phyloP scores from a whole-genome alignment of 306 rosid species.

The Pachyrhizus erosus region DNA sequence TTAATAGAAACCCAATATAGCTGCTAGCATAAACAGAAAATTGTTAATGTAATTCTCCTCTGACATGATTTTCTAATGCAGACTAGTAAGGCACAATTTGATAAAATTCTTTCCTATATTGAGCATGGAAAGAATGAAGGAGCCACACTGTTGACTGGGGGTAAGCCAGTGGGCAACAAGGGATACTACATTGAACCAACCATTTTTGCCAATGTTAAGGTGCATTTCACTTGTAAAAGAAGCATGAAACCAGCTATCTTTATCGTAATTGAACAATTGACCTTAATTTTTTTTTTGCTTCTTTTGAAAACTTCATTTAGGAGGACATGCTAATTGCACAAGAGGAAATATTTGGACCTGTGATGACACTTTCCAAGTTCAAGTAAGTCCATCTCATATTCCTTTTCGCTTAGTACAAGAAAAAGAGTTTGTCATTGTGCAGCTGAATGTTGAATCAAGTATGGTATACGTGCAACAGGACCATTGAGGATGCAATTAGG shows the following conservation, averaged over 20 bases:
- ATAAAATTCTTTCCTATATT: constrained; percentile 72
- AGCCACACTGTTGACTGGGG: constrained; percentile 82
- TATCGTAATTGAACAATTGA: neutral
- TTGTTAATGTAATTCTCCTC: constrained; percentile 2
- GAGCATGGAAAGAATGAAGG: constrained; percentile 87
- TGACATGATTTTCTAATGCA: constrained; percentile 48
- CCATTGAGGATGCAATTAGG: constrained; percentile 71
- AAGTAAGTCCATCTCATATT: constrained; percentile 55
- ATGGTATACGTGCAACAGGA: constrained; percentile 52
- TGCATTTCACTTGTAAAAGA: constrained; percentile 35
- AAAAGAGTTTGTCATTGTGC: neutral
- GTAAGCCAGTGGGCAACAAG: constrained; percentile 64
- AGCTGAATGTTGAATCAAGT: constrained; percentile 15
- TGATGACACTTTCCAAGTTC: constrained; percentile 75
- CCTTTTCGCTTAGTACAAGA: neutral
- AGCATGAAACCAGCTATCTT: neutral
- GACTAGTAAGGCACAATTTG: constrained; percentile 78
- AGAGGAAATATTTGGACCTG: constrained; percentile 96
- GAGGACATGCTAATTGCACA: constrained; percentile 77
- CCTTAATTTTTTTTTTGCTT: neutral
- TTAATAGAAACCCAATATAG: neutral
- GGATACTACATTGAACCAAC: constrained; percentile 92
- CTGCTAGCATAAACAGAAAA: neutral
- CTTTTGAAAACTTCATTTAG: constrained; percentile 43
- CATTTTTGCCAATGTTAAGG: constrained; percentile 79